These are phyloP conservation scores for Annulohypoxylon moriforme DNA, from an alignment of 495 filamentous ascomycete species.

Conservation along the genomic window DNA sequence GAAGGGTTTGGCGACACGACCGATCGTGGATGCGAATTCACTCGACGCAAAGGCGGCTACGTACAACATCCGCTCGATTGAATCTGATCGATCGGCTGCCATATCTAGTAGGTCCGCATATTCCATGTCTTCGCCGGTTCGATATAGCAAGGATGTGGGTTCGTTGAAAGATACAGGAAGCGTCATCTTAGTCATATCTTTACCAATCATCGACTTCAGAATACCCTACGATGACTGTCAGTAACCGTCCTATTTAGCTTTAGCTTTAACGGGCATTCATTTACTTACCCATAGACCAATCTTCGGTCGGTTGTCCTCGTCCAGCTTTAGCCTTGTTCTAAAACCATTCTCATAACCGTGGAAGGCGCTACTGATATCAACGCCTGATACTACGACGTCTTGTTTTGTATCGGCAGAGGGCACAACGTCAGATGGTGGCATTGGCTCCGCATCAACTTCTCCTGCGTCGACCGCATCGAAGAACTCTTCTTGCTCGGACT, in stretches of 20 bases:
- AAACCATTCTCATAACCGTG: slow-evolving; percentile 90
- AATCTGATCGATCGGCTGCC: slow-evolving; percentile 85
- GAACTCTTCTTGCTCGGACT: slow-evolving; percentile 92
- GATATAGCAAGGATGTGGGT: slow-evolving; percentile 95
- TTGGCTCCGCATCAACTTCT: slow-evolving; percentile 78
- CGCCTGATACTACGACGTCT: slow-evolving; percentile 57
- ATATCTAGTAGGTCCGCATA: slow-evolving; percentile 93
- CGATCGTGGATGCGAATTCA: slow-evolving; percentile 96
- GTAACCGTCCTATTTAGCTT: slow-evolving; percentile 17
- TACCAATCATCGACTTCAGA: slow-evolving; percentile 99
- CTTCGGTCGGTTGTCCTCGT: slow-evolving; percentile 90
- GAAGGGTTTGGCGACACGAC: slow-evolving; percentile 96
- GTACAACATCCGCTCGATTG: slow-evolving; percentile 94
- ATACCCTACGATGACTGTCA: slow-evolving; percentile 73
- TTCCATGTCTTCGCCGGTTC: slow-evolving; percentile 97
- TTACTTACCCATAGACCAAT: slow-evolving; percentile 91
- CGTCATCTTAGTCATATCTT: slow-evolving; percentile 99
- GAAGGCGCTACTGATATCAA: slow-evolving; percentile 80
- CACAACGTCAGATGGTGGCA: slow-evolving; percentile 59
- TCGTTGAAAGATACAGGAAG: slow-evolving; percentile 98
- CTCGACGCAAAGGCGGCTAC: slow-evolving; percentile 94
- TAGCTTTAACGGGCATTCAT: not conserved
- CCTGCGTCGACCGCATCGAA: slow-evolving; percentile 97
- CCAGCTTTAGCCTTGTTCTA: slow-evolving; percentile 82
- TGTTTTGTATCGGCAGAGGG: slow-evolving; percentile 56